phyloP scores from a whole-genome alignment of 768 basidiomycete species.

The Trametes maxima region DNA sequence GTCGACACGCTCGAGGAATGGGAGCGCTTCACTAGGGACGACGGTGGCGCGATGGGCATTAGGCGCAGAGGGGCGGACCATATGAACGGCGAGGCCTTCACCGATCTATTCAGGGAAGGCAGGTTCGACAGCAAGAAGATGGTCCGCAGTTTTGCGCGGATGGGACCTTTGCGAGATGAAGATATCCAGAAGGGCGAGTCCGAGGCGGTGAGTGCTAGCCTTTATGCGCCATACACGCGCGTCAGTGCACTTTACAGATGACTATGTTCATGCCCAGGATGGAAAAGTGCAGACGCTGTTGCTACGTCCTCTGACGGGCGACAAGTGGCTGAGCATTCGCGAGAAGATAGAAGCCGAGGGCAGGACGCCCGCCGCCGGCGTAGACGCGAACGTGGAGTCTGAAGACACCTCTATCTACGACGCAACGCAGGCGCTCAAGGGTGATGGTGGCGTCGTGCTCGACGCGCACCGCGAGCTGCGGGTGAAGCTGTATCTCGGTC shows the following conservation, averaged over 20 bases:
- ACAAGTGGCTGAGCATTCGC: constrained; percentile 45
- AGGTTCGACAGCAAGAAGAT: constrained; percentile 78
- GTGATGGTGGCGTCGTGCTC: constrained; percentile 52
- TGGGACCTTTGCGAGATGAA: constrained; percentile 46
- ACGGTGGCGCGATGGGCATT: constrained; percentile 41
- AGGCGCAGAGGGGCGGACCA: constrained; percentile 38
- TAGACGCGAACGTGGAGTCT: constrained; percentile 29
- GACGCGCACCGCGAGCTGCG: constrained; percentile 70
- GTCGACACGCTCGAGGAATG: constrained; percentile 63
- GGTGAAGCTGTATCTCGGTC: constrained; percentile 72
- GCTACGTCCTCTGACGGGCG: constrained; percentile 48
- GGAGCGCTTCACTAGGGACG: constrained; percentile 56
- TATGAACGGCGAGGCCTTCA: constrained; percentile 41
- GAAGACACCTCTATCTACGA: constrained; percentile 51
- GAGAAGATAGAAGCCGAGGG: constrained; percentile 35
- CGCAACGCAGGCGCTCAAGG: constrained; percentile 34
- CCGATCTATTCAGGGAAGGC: constrained; percentile 50
- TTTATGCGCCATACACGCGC: neutral
- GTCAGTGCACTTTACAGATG: neutral
- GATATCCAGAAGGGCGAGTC: constrained; percentile 36
- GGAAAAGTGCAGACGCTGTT: constrained; percentile 46
- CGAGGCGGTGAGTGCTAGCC: constrained; percentile 37
- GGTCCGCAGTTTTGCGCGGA: constrained; percentile 71
- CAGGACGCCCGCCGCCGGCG: neutral
- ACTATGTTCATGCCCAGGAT: constrained; percentile 33